These are phyloP conservation scores for Misopates orontium DNA, from an alignment of 257 asterid species.

Conservation along the genomic window DNA sequence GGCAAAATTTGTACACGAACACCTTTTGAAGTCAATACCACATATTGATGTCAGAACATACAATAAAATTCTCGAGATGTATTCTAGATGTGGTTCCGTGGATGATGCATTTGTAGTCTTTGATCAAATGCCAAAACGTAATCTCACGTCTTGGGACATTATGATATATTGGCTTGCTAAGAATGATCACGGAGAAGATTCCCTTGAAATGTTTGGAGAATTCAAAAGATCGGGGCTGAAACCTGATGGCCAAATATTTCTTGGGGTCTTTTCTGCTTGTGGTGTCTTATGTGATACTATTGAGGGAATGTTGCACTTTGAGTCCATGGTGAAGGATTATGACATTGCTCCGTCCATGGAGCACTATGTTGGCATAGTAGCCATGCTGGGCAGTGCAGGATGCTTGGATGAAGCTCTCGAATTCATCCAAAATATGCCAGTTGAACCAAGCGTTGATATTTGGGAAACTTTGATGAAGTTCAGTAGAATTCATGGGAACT, in stretches of 20 bases:
- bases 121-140: slow-evolving; percentile 53
- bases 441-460: slow-evolving; percentile 55
- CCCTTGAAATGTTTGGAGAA: slow-evolving; percentile 63
- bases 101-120: slow-evolving; percentile 63
- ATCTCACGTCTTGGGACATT: no score
- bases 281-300: no score
- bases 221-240: slow-evolving; percentile 69
- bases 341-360: no score
- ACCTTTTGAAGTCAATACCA: slow-evolving; percentile 46
- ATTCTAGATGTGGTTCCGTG: slow-evolving; percentile 65
- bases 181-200: slow-evolving; percentile 65
- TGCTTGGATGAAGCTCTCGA: slow-evolving; percentile 74
- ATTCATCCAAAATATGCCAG: slow-evolving; percentile 67
- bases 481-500: slow-evolving; percentile 71
- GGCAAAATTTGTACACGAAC: slow-evolving; percentile 64
- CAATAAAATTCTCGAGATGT: slow-evolving; percentile 75
- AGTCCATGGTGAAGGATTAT: no score
- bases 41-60: slow-evolving; percentile 49
- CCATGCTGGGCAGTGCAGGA: slow-evolving; percentile 75
- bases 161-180: slow-evolving; percentile 72
- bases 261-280: no score
- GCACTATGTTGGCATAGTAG: slow-evolving; percentile 62
- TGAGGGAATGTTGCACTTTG: no score
- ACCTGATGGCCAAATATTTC: no score
- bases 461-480: slow-evolving; percentile 71